These are phyloP conservation scores for Macadamia integrifolia DNA, from an alignment of 164 flowering plant genomes.

Conservation along the genomic window DNA sequence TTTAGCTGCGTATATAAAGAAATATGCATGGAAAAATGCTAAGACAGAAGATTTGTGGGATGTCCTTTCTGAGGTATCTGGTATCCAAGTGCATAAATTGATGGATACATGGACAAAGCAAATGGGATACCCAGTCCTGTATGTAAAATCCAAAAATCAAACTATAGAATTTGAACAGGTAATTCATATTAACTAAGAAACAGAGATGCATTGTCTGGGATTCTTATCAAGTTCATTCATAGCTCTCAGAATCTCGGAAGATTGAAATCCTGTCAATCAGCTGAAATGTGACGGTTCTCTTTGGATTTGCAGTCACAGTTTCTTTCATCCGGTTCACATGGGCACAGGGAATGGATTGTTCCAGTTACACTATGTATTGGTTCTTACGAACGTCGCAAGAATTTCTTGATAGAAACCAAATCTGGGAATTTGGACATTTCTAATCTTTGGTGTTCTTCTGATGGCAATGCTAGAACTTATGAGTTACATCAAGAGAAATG, in stretches of 20 bases:
- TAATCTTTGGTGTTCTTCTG: no score
- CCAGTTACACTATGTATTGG: no score
- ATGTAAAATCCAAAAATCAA: neutral
- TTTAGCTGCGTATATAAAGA: conserved; percentile 49
- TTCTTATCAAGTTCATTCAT: neutral
- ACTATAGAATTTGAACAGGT: neutral
- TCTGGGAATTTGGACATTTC: no score
- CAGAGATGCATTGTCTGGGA: neutral
- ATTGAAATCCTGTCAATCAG: neutral
- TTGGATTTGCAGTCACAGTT: no score
- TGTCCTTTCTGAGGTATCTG: conserved; percentile 49
- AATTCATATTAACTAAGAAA: neutral
- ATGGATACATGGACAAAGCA: conserved; percentile 1
- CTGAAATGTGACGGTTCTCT: no score
- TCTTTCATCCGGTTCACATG: no score
- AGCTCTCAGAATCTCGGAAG: neutral
- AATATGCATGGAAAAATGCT: conserved; percentile 39
- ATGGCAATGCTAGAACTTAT: neutral
- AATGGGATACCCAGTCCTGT: neutral
- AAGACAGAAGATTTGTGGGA: conserved; percentile 56
- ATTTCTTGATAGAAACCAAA: no score
- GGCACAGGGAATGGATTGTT: no score
- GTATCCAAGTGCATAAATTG: neutral
- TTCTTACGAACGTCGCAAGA: no score
- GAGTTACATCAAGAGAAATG: conserved; percentile 8